Conservation (phyloP, 495 filamentous ascomycete species). For the Barbatosphaeria neglecta region DNA sequence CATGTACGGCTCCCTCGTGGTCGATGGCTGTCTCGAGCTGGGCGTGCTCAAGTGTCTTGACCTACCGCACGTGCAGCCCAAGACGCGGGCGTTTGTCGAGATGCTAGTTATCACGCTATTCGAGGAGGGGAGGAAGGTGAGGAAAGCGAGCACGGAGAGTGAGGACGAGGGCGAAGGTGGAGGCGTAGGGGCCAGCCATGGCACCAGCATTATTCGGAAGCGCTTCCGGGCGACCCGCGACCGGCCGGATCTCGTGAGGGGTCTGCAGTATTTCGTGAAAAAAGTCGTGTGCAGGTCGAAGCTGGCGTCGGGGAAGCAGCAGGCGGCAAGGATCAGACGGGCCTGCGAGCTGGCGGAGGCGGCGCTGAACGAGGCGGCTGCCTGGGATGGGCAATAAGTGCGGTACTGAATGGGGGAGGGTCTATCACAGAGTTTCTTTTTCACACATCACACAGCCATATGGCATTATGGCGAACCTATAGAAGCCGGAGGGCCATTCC, state of each 20-base stretch:
- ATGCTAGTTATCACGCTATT: conserved; percentile 65
- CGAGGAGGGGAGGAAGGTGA: conserved; percentile 33
- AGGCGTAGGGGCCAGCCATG: no score
- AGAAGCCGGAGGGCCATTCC: no score
- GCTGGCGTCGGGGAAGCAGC: conserved; percentile 47
- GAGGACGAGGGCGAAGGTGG: conserved; percentile 21
- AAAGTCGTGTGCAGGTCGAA: conserved; percentile 67
- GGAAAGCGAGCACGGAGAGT: conserved; percentile 10
- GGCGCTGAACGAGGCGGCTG: conserved; percentile 40
- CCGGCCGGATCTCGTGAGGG: conserved; percentile 51
- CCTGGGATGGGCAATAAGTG: not conserved
- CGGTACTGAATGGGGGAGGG: no score
- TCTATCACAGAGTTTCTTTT: no score
- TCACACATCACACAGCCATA: no score
- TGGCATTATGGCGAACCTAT: no score
- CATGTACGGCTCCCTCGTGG: conserved; percentile 67
- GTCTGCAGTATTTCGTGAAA: conserved; percentile 66
- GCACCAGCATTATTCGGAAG: conserved; percentile 11
- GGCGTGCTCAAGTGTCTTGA: conserved; percentile 64
- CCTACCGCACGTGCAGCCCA: conserved; percentile 61
- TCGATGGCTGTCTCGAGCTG: conserved; percentile 51
- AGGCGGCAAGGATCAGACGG: conserved; percentile 55
- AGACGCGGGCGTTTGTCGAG: conserved; percentile 68
- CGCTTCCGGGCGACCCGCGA: conserved; percentile 53
- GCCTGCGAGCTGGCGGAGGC: conserved; percentile 55